phyloP scores from a whole-genome alignment of 129 eudicot species.

The Silybum marianum region DNA sequence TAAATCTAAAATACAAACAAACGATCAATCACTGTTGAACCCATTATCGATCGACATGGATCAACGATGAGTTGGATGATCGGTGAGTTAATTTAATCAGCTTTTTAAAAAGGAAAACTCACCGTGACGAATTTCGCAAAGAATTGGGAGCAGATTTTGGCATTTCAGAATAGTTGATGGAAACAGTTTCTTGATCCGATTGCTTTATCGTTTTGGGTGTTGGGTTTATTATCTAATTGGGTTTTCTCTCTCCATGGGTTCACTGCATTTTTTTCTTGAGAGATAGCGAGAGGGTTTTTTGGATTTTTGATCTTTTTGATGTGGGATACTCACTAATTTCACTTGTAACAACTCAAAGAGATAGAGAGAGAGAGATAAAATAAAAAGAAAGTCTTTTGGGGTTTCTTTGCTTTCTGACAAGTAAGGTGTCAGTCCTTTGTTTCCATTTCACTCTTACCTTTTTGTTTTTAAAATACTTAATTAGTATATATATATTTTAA shows the following conservation, averaged over 20 bases:
- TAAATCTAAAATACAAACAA: conserved; percentile 3
- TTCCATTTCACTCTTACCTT: conserved; percentile 17
- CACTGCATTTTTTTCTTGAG: conserved; percentile 20
- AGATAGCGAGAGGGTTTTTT: conserved; percentile 22
- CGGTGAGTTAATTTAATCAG: neutral
- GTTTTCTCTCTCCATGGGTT: conserved; percentile 7
- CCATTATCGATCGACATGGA: neutral
- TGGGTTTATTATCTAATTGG: conserved; percentile 28
- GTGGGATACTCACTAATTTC: conserved; percentile 10
- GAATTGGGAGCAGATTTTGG: conserved; percentile 26
- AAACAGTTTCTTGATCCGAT: conserved; percentile 27
- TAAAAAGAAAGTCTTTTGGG: conserved; percentile 23
- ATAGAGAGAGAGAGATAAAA: too few species aligned
- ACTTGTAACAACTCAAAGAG: conserved; percentile 1
- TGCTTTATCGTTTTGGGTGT: conserved; percentile 30
- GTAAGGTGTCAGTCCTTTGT: conserved; percentile 24
- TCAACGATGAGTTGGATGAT: conserved; percentile 1
- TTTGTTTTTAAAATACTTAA: neutral
- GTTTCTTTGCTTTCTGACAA: conserved; percentile 25
- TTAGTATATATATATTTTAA: neutral
- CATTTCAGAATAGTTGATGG: conserved; percentile 18
- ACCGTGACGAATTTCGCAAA: conserved; percentile 27
- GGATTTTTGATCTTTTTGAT: conserved; percentile 10
- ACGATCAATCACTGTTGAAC: neutral
- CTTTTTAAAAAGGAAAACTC: neutral